Evolutionary conservation across 2,329 filamentous ascomycete genomes (phyloP).

Genomic region (Falciphora oryzae): DNA sequence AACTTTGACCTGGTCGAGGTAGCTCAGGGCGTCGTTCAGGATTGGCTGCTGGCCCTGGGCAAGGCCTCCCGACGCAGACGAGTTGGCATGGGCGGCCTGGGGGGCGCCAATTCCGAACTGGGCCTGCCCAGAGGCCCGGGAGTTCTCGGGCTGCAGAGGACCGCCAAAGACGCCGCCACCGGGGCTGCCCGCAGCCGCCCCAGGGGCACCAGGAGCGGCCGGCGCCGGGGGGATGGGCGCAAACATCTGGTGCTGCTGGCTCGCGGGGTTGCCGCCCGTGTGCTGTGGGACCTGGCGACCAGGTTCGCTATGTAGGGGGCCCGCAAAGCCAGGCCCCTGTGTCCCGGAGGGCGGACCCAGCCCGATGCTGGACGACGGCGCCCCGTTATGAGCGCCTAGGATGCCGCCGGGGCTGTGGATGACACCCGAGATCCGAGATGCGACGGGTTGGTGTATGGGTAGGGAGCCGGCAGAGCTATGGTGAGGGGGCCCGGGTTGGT

Average conservation of each 20-base stretch:
- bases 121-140: conserved; percentile 56
- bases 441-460: conserved; percentile 90
- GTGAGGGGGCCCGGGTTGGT: conserved; percentile 63
- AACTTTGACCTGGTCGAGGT: conserved; percentile 96
- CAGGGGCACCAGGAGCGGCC: conserved; percentile 43
- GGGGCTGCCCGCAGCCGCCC: conserved; percentile 54
- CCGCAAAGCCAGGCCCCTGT: conserved; percentile 43
- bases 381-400: conserved; percentile 65
- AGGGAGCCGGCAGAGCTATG: conserved; percentile 86
- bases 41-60: conserved; percentile 81
- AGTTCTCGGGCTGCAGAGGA: conserved; percentile 56
- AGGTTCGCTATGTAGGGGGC: conserved; percentile 47
- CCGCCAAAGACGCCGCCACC: conserved; percentile 61
- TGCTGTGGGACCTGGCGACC: conserved; percentile 42
- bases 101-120: conserved; percentile 42
- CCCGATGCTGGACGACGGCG: conserved; percentile 42
- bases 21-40: conserved; percentile 79
- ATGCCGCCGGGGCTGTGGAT: conserved; percentile 92
- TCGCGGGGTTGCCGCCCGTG: conserved; percentile 41
- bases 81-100: conserved; percentile 29
- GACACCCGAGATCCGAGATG: conserved; percentile 69
- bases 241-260: conserved; percentile 51
- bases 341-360: conserved; percentile 47
- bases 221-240: conserved; percentile 45
- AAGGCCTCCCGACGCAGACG: conserved; percentile 47